These are phyloP conservation scores for Stephania cephalantha DNA, from an alignment of 164 flowering plant species.

Conservation along the genomic window DNA sequence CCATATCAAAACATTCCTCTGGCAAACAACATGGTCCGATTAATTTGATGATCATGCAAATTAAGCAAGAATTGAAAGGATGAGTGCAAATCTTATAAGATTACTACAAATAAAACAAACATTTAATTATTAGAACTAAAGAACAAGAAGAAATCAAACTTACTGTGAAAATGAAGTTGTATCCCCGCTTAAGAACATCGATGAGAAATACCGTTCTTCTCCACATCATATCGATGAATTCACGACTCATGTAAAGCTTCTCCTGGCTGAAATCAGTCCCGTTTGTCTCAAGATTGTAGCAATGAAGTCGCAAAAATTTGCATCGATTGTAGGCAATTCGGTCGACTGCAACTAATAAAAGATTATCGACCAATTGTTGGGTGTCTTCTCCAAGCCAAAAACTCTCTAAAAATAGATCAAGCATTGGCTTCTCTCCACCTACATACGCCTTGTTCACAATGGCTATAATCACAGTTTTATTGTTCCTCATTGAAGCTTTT, in stretches of 20 bases:
- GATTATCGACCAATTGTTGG: constrained; percentile 34
- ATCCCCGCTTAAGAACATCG: constrained; percentile 57
- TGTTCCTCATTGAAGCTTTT: constrained; percentile 39
- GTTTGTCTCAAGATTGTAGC: constrained; percentile 49
- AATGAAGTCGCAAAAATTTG: constrained; percentile 39
- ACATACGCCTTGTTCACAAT: constrained; percentile 62
- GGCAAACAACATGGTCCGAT: neutral
- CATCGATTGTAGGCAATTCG: constrained; percentile 54
- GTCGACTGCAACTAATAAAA: constrained; percentile 56
- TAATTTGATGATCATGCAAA: no score
- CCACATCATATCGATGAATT: constrained; percentile 10
- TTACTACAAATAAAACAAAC: neutral
- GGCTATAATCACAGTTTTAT: constrained; percentile 59
- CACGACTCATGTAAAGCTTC: constrained; percentile 19
- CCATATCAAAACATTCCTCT: neutral
- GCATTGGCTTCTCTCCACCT: constrained; percentile 44
- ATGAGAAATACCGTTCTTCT: constrained; percentile 50
- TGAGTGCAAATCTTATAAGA: no score
- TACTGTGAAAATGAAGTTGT: constrained; percentile 77
- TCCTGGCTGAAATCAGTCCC: constrained; percentile 57
- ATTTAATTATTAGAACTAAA: neutral
- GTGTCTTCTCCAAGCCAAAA: constrained; percentile 68
- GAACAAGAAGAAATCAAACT: neutral
- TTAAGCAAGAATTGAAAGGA: no score
- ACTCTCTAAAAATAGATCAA: constrained; percentile 60